Base-by-base conservation (phyloP, 768 basidiomycete species). In the Pisolithus sp. region DNA sequence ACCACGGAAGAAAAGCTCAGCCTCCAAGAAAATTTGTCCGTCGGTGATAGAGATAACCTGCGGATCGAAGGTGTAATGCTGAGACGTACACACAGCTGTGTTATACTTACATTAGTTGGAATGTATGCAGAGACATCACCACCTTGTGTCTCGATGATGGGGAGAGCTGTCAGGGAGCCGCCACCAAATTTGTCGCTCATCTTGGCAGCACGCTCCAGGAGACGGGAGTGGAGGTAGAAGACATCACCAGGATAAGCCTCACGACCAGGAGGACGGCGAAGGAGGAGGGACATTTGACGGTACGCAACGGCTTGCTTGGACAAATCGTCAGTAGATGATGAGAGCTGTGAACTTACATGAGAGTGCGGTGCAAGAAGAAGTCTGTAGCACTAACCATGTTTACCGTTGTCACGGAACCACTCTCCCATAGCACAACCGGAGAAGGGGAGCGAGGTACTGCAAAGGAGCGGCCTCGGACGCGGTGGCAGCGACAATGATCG, bases 371-470 rank as follows among this genome's bases (percentile, higher is more conserved):
- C 7, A 21, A 18, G 47, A 31, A 12, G 12, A 20, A 45, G 44
- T 15, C 13, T n/a, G 44, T 2, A 28, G n/a, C 23, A 62, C 83
- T 50, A 64, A 88, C 88, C 94, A 74, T 99, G 96, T 78, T 95
- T 97, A 78, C 93, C 95, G 72, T 99, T 99, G 77, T 99, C 96
- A 76, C 93, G 90, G 96, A 99, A 99, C 95, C 95, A 99, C 77
- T 99, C 96, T 71, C 96, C 96, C 93, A 99, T 99, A 65, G 96
- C 96, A 74, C 93, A 95, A 58, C 96, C 96, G 61, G 96, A 95
- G 92, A 99, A 99, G 61, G n/a, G 96, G 96, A 65, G 96, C 96
- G 63, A 99, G 89, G 77, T 97, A 99, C 71, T 99, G 96, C 52
- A 99, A 81, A 61, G 96, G 96, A 61, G 96, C 96, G 64, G 96